Conservation (phyloP, 2,329 filamentous ascomycete genomes). For the Ilyonectria robusta region DNA sequence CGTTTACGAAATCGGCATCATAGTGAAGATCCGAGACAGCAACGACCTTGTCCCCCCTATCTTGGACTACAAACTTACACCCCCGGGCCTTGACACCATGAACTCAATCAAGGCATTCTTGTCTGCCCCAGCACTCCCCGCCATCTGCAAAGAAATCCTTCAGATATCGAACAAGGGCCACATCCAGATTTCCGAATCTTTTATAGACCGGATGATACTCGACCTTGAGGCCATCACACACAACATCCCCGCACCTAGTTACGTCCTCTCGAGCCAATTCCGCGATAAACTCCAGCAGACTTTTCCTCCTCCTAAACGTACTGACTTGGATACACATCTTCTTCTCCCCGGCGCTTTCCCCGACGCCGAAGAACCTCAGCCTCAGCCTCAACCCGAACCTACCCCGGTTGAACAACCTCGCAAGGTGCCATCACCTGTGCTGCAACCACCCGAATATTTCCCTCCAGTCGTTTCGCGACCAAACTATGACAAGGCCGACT, state of each 20-base stretch:
- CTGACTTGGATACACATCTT: conserved; percentile 34
- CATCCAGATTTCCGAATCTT: conserved; percentile 39
- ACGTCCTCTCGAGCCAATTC: conserved; percentile 44
- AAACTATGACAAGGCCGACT: conserved; percentile 32
- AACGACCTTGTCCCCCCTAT: conserved; percentile 42
- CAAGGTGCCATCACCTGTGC: neutral
- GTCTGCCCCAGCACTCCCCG: conserved; percentile 44
- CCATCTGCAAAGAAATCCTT: conserved; percentile 47
- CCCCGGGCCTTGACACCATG: conserved; percentile 34
- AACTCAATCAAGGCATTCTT: conserved; percentile 45
- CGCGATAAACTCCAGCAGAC: conserved; percentile 41
- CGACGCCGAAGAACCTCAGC: conserved; percentile 33
- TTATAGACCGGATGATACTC: conserved; percentile 47
- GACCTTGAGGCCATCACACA: conserved; percentile 50
- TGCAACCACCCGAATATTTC: conserved; percentile 7
- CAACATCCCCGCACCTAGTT: conserved; percentile 49
- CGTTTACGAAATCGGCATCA: conserved; percentile 47
- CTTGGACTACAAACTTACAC: conserved; percentile 41
- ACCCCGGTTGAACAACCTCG: neutral
- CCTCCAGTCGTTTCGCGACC: conserved; percentile 28
- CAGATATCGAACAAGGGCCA: conserved; percentile 14
- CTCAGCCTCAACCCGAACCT: neutral
- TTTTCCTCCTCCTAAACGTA: conserved; percentile 38
- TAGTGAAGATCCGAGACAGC: conserved; percentile 46
- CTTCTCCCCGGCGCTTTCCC: conserved; percentile 49